These are phyloP conservation scores for Coemansia sp. DNA, from an alignment of 192 early-diverging fungal species.

Conservation along the genomic window DNA sequence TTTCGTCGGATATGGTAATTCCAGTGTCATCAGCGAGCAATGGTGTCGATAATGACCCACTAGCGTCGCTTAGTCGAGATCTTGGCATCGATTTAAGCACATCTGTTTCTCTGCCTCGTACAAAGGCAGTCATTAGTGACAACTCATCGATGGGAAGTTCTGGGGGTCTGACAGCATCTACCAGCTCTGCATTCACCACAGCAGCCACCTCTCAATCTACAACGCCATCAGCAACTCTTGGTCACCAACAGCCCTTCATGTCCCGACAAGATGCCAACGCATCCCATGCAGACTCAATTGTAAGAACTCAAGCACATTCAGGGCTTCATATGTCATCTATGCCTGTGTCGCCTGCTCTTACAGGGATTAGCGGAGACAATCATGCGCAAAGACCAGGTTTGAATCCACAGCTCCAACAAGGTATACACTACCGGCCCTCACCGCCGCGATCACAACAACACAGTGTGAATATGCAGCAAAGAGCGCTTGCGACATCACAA, in stretches of 20 bases:
- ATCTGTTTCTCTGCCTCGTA: background rate
- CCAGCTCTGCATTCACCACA: constrained; percentile 13
- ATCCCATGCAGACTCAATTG: background rate
- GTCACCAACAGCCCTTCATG: constrained; percentile 4
- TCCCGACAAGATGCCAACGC: background rate
- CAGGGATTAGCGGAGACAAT: constrained; percentile 4
- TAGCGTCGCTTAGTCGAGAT: constrained; percentile 30
- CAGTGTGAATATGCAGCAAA: background rate
- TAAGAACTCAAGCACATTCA: background rate
- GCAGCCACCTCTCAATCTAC: background rate
- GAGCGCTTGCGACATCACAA: background rate
- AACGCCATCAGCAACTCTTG: background rate
- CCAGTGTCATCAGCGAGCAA: background rate
- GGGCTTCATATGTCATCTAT: constrained; percentile 19
- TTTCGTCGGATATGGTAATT: constrained; percentile 14
- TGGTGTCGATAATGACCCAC: constrained; percentile 18
- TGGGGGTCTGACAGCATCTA: background rate
- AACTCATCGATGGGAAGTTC: background rate
- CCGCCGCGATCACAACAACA: constrained; percentile 3
- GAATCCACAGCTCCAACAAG: background rate
- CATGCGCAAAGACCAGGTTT: background rate
- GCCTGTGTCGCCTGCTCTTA: constrained; percentile 17
- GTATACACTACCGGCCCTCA: background rate
- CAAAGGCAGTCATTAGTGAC: background rate
- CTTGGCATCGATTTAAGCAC: constrained; percentile 39